phyloP scores from a whole-genome alignment of 106 monocot species.

The Alisma plantagoaquatica region DNA sequence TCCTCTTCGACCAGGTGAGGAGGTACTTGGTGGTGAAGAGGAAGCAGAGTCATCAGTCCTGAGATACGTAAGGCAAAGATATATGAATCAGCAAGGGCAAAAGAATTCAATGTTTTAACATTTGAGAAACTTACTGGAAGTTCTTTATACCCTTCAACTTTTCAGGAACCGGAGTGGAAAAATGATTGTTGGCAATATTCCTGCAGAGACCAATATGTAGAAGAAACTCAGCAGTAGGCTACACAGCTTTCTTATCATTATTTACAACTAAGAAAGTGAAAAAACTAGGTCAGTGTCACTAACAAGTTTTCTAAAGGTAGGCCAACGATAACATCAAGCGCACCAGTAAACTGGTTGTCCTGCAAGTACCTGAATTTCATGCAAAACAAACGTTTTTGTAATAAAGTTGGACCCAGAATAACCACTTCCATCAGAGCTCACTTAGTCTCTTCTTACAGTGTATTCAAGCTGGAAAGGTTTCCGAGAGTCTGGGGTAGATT shows the following conservation, averaged over 20 bases:
- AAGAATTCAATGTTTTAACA: too few relatives aligned
- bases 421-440: background rate
- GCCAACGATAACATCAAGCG: slow-evolving; percentile 57
- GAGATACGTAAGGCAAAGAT: slow-evolving; percentile 1
- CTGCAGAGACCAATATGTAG: slow-evolving; percentile 25
- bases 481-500: slow-evolving; percentile 15
- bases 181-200: slow-evolving; percentile 83
- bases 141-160: slow-evolving; percentile 61
- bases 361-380: slow-evolving; percentile 56
- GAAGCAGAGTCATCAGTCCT: slow-evolving; percentile 70
- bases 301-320: slow-evolving; percentile 69
- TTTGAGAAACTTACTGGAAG: slow-evolving; percentile 42
- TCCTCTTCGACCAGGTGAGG: slow-evolving; percentile 37
- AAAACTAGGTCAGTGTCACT: slow-evolving; percentile 14
- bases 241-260: background rate
- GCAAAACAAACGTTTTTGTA: background rate
- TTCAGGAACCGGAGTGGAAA: slow-evolving; percentile 74
- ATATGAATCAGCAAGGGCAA: background rate
- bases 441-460: slow-evolving; percentile 8
- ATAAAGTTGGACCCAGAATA: background rate
- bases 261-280: too few relatives aligned
- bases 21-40: slow-evolving; percentile 56
- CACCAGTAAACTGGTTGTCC: slow-evolving; percentile 77
- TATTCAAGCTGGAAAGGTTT: slow-evolving; percentile 10
- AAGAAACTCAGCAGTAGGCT: background rate